phyloP scores from a whole-genome alignment of 441 rosid genomes.

The Eruca vesicaria region DNA sequence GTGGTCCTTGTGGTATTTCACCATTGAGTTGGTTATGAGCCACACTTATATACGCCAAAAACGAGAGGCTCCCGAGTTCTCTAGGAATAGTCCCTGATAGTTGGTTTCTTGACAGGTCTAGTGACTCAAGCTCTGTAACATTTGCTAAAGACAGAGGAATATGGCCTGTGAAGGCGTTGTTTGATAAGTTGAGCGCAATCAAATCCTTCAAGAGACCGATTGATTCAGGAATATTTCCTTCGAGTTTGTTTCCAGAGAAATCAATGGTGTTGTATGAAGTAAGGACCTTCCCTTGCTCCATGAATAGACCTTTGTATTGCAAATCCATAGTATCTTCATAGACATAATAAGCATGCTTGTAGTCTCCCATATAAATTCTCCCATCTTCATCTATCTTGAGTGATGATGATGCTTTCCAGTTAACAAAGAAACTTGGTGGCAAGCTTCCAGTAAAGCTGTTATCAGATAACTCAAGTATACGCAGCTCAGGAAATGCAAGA shows the following conservation, averaged over 20 bases:
- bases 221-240: slow-evolving; percentile 39
- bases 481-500: slow-evolving; percentile 44
- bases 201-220: slow-evolving; percentile 34
- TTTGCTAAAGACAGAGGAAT: slow-evolving; percentile 32
- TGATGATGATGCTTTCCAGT: slow-evolving; percentile 42
- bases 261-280: slow-evolving; percentile 26
- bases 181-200: slow-evolving; percentile 36
- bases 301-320: slow-evolving; percentile 21
- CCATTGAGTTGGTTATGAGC: slow-evolving; percentile 46
- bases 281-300: neutral
- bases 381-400: neutral
- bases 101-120: slow-evolving; percentile 36
- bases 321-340: slow-evolving; percentile 8
- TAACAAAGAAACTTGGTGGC: slow-evolving; percentile 8
- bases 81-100: slow-evolving; percentile 36
- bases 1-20: slow-evolving; percentile 37
- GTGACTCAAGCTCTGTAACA: slow-evolving; percentile 39
- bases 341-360: neutral
- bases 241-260: slow-evolving; percentile 38
- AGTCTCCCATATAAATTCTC: slow-evolving; percentile 6
- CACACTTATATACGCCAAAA: slow-evolving; percentile 41
- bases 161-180: slow-evolving; percentile 19
- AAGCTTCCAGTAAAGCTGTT: slow-evolving; percentile 4
- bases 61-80: slow-evolving; percentile 33
- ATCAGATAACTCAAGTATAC: slow-evolving; percentile 50